Percentiles rank a stretch among this genome's conserved stretches.
phyloP scores from a whole-genome alignment of 441 rosid genomes.

The Flueggea neowawraea region DNA sequence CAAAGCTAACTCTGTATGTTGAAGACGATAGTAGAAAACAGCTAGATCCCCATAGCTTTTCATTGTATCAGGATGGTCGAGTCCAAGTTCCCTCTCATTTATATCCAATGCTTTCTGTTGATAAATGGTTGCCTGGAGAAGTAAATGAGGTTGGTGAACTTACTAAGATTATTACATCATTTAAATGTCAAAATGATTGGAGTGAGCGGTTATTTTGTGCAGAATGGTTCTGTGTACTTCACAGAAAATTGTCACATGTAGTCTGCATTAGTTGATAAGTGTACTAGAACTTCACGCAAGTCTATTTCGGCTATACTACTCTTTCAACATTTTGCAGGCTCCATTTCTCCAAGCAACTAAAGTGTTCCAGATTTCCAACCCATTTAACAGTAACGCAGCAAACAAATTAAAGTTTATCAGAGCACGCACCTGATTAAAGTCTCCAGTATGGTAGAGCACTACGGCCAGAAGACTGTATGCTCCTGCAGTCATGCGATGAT shows the following conservation, averaged over 20 bases:
- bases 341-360: no score
- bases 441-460: conserved; percentile 92
- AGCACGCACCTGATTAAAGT: conserved; percentile 79
- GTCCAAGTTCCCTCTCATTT: conserved; percentile 93
- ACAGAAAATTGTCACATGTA: no score
- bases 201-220: background rate
- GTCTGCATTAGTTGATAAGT: no score
- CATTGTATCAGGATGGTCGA: conserved; percentile 90
- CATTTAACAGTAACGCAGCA: conserved; percentile 4
- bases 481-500: conserved; percentile 83
- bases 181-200: background rate
- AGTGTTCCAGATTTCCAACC: background rate
- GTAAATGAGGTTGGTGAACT: conserved; percentile 28
- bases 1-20: conserved; percentile 68
- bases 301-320: no score
- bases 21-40: conserved; percentile 70
- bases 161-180: conserved; percentile 18
- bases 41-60: conserved; percentile 75
- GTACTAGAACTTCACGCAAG: no score
- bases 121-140: conserved; percentile 76
- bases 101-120: conserved; percentile 94
- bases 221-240: background rate
- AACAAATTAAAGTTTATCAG: conserved; percentile 9
- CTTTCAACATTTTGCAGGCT: no score
- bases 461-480: conserved; percentile 93